A percentile compares a stretch with the other conserved stretches of the same genome.
These are phyloP conservation scores for Penicillium thymicola DNA, from an alignment of 2,329 filamentous ascomycete species.

Conservation along the genomic window DNA sequence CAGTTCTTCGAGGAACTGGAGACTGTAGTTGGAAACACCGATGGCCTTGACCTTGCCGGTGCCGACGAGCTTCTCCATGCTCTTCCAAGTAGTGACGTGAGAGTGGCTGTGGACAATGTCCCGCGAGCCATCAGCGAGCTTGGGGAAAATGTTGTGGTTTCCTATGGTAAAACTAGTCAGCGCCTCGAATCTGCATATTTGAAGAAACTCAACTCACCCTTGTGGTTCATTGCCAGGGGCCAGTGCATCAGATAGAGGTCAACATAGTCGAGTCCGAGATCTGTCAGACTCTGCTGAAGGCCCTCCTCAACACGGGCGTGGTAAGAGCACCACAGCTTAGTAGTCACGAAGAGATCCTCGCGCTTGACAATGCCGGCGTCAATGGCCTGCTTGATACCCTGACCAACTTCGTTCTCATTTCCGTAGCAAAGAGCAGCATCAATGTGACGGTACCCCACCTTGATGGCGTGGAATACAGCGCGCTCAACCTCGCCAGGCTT, in stretches of 20 bases:
- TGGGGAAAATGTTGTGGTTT: constrained; percentile 60
- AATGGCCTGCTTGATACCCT: constrained; percentile 71
- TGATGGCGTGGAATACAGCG: constrained; percentile 58
- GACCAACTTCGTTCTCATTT: constrained; percentile 76
- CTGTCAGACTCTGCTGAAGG: constrained; percentile 69
- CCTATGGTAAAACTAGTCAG: constrained; percentile 18
- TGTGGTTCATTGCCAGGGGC: constrained; percentile 74
- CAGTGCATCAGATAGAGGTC: constrained; percentile 83
- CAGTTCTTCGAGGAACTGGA: constrained; percentile 53
- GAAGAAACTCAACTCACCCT: constrained; percentile 47
- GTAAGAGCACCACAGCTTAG: constrained; percentile 82
- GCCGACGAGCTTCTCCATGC: constrained; percentile 58
- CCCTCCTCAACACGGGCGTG: constrained; percentile 66
- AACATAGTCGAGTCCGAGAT: constrained; percentile 73
- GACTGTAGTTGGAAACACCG: constrained; percentile 59
- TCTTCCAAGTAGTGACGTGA: constrained; percentile 74
- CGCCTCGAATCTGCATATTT: not conserved
- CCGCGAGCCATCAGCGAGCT: constrained; percentile 67
- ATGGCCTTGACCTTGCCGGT: constrained; percentile 56
- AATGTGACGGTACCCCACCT: constrained; percentile 42
- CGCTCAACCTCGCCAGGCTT: constrained; percentile 56
- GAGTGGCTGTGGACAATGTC: constrained; percentile 68
- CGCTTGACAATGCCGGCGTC: constrained; percentile 66
- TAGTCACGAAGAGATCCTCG: constrained; percentile 77
- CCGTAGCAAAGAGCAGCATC: constrained; percentile 39